Evolutionary conservation across 805 yeast species (phyloP).

Genomic region (Spathaspora sp.): DNA sequence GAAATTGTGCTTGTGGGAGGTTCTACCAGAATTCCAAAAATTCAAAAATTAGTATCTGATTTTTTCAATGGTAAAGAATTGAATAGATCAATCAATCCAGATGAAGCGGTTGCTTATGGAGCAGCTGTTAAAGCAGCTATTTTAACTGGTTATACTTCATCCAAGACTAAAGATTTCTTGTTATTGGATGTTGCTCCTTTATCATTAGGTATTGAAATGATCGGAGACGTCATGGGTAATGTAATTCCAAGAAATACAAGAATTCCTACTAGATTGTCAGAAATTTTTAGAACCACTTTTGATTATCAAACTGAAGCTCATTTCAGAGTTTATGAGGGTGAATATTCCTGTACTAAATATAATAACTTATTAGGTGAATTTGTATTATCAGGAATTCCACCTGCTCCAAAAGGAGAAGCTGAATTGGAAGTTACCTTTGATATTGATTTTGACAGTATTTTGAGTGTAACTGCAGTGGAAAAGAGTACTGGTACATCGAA

Average conservation of each 20-base stretch:
- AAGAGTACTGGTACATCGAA: slow-evolving; percentile 93
- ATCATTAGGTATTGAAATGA: slow-evolving; percentile 93
- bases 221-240: slow-evolving; percentile 97
- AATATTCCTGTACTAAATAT: slow-evolving; percentile 90
- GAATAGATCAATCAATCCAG: slow-evolving; percentile 97
- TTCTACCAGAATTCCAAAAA: slow-evolving; percentile 98
- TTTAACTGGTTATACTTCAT: slow-evolving; percentile 74
- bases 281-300: slow-evolving; percentile 91
- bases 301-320: slow-evolving; percentile 95
- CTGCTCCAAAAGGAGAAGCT: slow-evolving; percentile 90
- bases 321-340: slow-evolving; percentile 95
- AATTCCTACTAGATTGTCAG: slow-evolving; percentile 92
- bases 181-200: slow-evolving; percentile 91
- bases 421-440: slow-evolving; percentile 89
- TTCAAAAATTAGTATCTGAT: slow-evolving; percentile 86
- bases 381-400: slow-evolving; percentile 82
- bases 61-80: slow-evolving; percentile 94
- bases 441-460: slow-evolving; percentile 81
- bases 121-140: slow-evolving; percentile 99
- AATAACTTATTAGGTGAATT: slow-evolving; percentile 87
- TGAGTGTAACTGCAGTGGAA: slow-evolving; percentile 83
- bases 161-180: slow-evolving; percentile 47
- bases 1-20: slow-evolving; percentile 98
- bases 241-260: slow-evolving; percentile 93
- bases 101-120: slow-evolving; percentile 99